phyloP scores from a whole-genome alignment of 768 basidiomycete species.

The Russula earlei region DNA sequence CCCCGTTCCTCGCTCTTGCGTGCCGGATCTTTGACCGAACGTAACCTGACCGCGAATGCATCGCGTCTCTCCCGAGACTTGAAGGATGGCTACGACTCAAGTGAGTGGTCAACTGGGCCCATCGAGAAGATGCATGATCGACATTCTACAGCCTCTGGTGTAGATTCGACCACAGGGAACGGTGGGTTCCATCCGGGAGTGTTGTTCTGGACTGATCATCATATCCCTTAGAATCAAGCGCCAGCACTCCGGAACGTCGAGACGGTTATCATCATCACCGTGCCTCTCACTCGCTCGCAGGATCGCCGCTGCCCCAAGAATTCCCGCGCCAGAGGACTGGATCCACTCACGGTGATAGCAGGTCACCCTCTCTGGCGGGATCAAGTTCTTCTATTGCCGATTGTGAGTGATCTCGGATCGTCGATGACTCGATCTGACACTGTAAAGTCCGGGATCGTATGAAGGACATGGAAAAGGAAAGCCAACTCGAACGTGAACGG shows the following conservation, averaged over 20 bases:
- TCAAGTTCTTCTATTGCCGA: conserved; percentile 17
- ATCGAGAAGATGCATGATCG: neutral
- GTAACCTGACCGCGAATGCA: conserved; percentile 8
- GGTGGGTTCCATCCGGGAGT: neutral
- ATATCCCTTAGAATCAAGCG: neutral
- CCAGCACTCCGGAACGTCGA: conserved; percentile 8
- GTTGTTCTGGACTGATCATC: neutral
- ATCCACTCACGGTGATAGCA: conserved; percentile 11
- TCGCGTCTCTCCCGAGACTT: conserved; percentile 1
- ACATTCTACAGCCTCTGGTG: neutral
- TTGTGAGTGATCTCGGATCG: conserved; percentile 8
- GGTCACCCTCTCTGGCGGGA: conserved; percentile 10
- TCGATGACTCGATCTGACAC: neutral
- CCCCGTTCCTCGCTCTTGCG: conserved; percentile 12
- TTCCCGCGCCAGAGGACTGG: conserved; percentile 11
- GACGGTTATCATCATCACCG: conserved; percentile 21
- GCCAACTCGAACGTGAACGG: conserved; percentile 36
- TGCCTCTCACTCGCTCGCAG: conserved; percentile 17
- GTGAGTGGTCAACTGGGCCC: neutral
- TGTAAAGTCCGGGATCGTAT: conserved; percentile 24
- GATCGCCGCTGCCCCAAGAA: conserved; percentile 18
- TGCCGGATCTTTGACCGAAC: conserved; percentile 19
- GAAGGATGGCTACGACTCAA: conserved; percentile 11
- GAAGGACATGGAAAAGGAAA: conserved; percentile 26
- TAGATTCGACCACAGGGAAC: neutral